Base-by-base conservation (phyloP, 805 yeast species). In the Pichia kluyveri region DNA sequence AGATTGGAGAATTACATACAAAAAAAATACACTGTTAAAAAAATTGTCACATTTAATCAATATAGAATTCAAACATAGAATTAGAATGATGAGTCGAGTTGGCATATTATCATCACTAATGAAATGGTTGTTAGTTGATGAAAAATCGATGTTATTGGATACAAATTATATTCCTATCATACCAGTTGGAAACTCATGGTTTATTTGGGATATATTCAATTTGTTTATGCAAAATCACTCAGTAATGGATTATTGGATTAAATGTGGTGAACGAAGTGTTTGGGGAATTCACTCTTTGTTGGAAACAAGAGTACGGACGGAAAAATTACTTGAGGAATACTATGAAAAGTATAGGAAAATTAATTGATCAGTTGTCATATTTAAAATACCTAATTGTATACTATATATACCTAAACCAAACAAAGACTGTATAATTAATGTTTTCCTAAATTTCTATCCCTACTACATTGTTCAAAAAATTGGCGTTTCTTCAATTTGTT, bases 211-310 rank as follows among this genome's bases (percentile, higher is more conserved):
- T 55, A 77, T 87, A 51, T 82, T 88, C 41, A 71, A 88, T 54
- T 82, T 89, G 0, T 77, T 88, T 58, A 96, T 88, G 60, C 83
- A 86, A 4, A 82, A 82, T 56, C 75, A 83, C 55, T 72, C 80
- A 27, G 64, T 69, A 61, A 83, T 89, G 23, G 84, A 88, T 6
- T 87, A 88, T 60, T 91, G 97, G 95, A 80, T 89, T 14, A 69
- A 76, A 45, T 87, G 90, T 32, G 99, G 99, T 6, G 97, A 91
- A 63, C 72, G 84, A 53, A 84, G 96, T 41, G 88, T 89, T 1
- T 93, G 98, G 98, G 95, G 96, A 1, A 76, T 87, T 45, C 71
- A 87, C 51, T 87, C 96, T 0, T 69, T 89, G 37, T 70, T 93
- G 31, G 82, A 89, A 80, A 84, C 96, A 1, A 71, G 99, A 42